Percentiles rank a stretch among this genome's conserved stretches.
phyloP scores from a whole-genome alignment of 2,329 filamentous ascomycete genomes.

The Fonsecaea pedrosoi region DNA sequence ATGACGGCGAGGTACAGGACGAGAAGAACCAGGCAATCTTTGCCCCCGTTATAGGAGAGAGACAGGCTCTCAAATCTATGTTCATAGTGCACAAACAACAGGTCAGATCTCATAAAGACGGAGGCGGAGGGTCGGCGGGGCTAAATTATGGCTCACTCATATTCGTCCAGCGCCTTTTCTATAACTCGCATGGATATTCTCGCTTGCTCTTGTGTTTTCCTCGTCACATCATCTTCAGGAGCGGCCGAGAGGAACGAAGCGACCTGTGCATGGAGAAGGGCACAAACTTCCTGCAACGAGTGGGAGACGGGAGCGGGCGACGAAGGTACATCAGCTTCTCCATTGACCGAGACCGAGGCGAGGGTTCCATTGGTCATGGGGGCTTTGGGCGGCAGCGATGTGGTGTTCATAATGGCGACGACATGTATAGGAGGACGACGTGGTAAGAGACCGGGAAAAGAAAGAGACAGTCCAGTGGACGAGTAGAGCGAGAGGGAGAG shows the following conservation, averaged over 20 bases:
- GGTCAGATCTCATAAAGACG: constrained; percentile 9
- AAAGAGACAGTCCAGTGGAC: neutral
- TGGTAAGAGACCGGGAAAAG: neutral
- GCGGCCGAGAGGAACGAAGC: constrained; percentile 69
- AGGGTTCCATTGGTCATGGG: constrained; percentile 38
- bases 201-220: constrained; percentile 75
- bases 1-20: constrained; percentile 79
- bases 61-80: constrained; percentile 76
- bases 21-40: constrained; percentile 93
- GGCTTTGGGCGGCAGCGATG: constrained; percentile 41
- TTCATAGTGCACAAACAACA: neutral
- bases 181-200: constrained; percentile 75
- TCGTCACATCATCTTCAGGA: constrained; percentile 62
- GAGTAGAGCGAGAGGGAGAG: neutral
- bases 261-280: constrained; percentile 67
- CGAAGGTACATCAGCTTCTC: constrained; percentile 39
- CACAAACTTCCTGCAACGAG: constrained; percentile 65
- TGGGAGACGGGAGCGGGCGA: constrained; percentile 27
- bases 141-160: constrained; percentile 64
- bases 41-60: constrained; percentile 95
- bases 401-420: constrained; percentile 32
- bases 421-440: constrained; percentile 20
- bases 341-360: constrained; percentile 27
- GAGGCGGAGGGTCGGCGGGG: constrained; percentile 15
- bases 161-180: constrained; percentile 74